phyloP scores from a whole-genome alignment of 768 basidiomycete genomes.

The Coprinellus aureogranulatus region DNA sequence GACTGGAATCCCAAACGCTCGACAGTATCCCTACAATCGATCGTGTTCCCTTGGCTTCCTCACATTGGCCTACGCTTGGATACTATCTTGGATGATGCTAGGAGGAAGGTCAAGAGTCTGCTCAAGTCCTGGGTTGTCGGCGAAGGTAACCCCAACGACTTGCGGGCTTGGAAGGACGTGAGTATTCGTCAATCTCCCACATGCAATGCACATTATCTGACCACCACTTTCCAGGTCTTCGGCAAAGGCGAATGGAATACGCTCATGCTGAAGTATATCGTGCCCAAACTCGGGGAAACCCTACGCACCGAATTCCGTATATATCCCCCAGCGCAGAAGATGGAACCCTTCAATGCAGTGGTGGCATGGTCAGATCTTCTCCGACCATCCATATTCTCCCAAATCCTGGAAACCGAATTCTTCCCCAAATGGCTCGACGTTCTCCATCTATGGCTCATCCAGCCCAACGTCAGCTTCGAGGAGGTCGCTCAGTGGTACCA shows the following conservation, averaged over 20 bases:
- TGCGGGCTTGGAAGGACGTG: slow-evolving; percentile 80
- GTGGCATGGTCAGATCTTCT: slow-evolving; percentile 76
- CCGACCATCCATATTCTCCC: slow-evolving; percentile 72
- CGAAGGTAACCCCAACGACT: slow-evolving; percentile 74
- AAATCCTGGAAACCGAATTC: slow-evolving; percentile 87
- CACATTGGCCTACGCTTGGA: slow-evolving; percentile 82
- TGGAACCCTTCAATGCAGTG: slow-evolving; percentile 75
- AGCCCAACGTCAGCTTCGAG: slow-evolving; percentile 81
- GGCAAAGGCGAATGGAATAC: slow-evolving; percentile 83
- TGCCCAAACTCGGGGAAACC: slow-evolving; percentile 83
- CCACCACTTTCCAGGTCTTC: slow-evolving; percentile 57
- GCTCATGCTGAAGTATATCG: slow-evolving; percentile 83
- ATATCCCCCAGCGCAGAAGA: slow-evolving; percentile 88
- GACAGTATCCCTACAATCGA: slow-evolving; percentile 61
- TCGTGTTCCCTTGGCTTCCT: slow-evolving; percentile 96
- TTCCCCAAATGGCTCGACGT: slow-evolving; percentile 97
- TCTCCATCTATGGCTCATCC: slow-evolving; percentile 89
- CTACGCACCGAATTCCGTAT: slow-evolving; percentile 84
- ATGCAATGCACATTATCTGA: background rate
- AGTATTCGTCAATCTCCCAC: slow-evolving; percentile 26
- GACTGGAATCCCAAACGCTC: slow-evolving; percentile 75
- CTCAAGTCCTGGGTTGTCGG: slow-evolving; percentile 71
- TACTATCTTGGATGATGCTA: slow-evolving; percentile 81
- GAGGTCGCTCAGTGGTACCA: slow-evolving; percentile 93
- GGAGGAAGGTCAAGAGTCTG: slow-evolving; percentile 77